Evolutionary conservation across 2,329 filamentous ascomycete species (phyloP), one percentile per base, ranked within the genome.

Genomic region (Cladosporium cucumerinum): DNA sequence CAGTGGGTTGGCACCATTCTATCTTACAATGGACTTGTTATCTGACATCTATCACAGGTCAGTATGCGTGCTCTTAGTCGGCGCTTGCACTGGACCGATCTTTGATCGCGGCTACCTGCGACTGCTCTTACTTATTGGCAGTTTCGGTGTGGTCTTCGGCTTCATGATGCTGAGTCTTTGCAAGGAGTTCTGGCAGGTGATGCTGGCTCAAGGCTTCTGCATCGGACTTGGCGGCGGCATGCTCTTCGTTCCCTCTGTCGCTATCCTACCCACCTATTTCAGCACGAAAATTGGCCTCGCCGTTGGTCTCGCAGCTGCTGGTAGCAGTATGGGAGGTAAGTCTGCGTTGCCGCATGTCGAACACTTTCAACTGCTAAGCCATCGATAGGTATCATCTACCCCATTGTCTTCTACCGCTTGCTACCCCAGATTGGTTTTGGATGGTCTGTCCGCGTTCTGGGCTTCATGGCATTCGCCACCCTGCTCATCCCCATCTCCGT

Each of bases 111-210:
- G 82, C 26, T 79, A 83, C 66, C 79, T 82, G 62, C 77, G 80
- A 14, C 65, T 69, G 6, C 76, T 84, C 0, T 72, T 84, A 5
- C 58, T 78, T 5, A 69, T 73, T 3, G 82, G 82, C 46, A 75
- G 75, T 28, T 74, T 83, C 64, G 64, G 82, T 57, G 72, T 81
- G 1, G 79, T 83, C 7, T 76, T 82, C 48, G 82, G 82, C 4
- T 77, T 80, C 54, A 83, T 84, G 81, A 83, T 83, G 81, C 73
- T 83, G 0, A 79, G 75, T 30, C 73, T 83, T 3, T 79, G 78
- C 60, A 75, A 74, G 4, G 70, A 72, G 25, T 83, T 82, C 74
- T 84, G 78, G 75, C 80, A 84, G 67, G 76, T 81, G 3, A 72
- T 84, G 7, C 78, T 84, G 18, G 75, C 80, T 1, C 82, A 84